Conservation (phyloP, 305 asterid species). For the Fraxinus platypoda region DNA sequence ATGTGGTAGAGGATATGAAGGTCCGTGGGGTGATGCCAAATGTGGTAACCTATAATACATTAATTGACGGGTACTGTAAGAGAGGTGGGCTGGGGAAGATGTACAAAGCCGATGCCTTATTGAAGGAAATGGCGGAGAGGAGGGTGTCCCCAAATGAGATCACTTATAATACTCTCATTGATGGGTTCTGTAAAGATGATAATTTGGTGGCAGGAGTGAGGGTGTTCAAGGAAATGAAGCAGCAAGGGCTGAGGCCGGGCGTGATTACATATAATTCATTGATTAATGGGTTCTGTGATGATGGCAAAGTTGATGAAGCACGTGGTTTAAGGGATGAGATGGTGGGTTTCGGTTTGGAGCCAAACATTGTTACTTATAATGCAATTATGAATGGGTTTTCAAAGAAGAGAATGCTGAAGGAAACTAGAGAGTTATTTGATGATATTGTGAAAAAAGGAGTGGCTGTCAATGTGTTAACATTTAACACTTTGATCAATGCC, state of each 20-base stretch:
- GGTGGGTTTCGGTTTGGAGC: constrained; percentile 56
- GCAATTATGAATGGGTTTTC: constrained; percentile 60
- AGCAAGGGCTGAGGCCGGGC: constrained; percentile 45
- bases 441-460: constrained; percentile 46
- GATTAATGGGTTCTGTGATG: constrained; percentile 61
- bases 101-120: constrained; percentile 59
- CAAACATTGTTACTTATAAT: constrained; percentile 62
- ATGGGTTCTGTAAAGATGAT: constrained; percentile 80
- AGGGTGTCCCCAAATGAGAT: constrained; percentile 50
- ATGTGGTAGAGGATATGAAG: constrained; percentile 77
- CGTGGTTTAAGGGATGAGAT: constrained; percentile 54
- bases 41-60: constrained; percentile 66
- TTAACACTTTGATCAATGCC: constrained; percentile 67
- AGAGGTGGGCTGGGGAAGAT: constrained; percentile 67
- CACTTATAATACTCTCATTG: constrained; percentile 66
- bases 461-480: constrained; percentile 45
- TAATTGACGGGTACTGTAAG: constrained; percentile 75
- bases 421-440: constrained; percentile 63
- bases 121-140: constrained; percentile 72
- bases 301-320: constrained; percentile 63
- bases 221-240: constrained; percentile 67
- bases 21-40: constrained; percentile 53
- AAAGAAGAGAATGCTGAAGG: constrained; percentile 52
- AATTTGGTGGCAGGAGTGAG: constrained; percentile 48
- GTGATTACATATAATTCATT: constrained; percentile 59